phyloP scores from a whole-genome alignment of 2,329 filamentous ascomycete genomes.

The Fusarium verrucosum region DNA sequence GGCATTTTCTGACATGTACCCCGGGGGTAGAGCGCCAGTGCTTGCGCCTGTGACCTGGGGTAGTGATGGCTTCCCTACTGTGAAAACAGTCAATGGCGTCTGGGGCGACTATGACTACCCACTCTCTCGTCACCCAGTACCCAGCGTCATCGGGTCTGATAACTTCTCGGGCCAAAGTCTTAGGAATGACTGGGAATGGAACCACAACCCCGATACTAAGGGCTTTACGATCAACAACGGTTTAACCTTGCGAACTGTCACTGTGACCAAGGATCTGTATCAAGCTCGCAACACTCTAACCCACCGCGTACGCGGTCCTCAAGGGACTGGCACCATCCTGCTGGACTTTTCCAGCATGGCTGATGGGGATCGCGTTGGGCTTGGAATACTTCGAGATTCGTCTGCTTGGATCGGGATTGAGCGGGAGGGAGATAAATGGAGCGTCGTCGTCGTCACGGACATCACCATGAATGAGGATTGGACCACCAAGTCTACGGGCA shows the following conservation, averaged over 20 bases:
- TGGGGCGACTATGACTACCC: slow-evolving; percentile 19
- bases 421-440: slow-evolving; percentile 8
- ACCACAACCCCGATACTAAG: slow-evolving; percentile 7
- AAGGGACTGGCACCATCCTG: not conserved
- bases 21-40: slow-evolving; percentile 64
- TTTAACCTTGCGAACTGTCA: slow-evolving; percentile 2
- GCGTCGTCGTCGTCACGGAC: not conserved
- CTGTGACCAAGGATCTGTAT: slow-evolving; percentile 11
- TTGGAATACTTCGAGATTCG: not conserved
- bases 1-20: slow-evolving; percentile 63
- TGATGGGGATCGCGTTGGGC: not conserved
- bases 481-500: slow-evolving; percentile 10
- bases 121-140: not conserved
- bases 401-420: slow-evolving; percentile 15
- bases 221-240: slow-evolving; percentile 11
- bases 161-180: slow-evolving; percentile 1
- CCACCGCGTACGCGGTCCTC: slow-evolving; percentile 1
- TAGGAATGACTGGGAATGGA: slow-evolving; percentile 12
- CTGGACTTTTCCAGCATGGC: slow-evolving; percentile 15
- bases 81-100: not conserved
- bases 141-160: not conserved
- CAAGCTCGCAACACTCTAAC: slow-evolving; percentile 15
- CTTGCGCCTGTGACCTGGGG: slow-evolving; percentile 58
- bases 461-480: slow-evolving; percentile 9
- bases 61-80: not conserved